phyloP scores from a whole-genome alignment of 1,139 yeast genomes.

The Saccharomycopsis hybrid region DNA sequence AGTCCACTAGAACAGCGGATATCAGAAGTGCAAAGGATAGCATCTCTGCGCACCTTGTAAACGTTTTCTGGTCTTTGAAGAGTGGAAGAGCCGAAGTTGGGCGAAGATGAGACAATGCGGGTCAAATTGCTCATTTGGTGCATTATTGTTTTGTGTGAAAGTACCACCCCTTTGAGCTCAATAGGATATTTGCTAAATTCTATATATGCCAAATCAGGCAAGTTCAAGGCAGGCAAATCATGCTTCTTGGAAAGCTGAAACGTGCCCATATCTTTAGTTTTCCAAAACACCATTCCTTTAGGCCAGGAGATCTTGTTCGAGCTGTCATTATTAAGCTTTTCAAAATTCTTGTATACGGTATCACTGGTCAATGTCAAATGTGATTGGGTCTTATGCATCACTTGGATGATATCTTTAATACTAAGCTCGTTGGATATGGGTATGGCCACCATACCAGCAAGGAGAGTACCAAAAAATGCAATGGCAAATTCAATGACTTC shows the following conservation, averaged over 20 bases:
- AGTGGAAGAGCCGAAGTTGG: slow-evolving; percentile 31
- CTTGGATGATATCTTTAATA: slow-evolving; percentile 59
- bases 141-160: slow-evolving; percentile 79
- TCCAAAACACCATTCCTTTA: slow-evolving; percentile 63
- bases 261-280: slow-evolving; percentile 81
- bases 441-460: slow-evolving; percentile 92
- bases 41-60: slow-evolving; percentile 30
- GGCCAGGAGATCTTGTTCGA: slow-evolving; percentile 45
- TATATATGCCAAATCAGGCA: slow-evolving; percentile 82
- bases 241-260: slow-evolving; percentile 52
- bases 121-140: slow-evolving; percentile 82
- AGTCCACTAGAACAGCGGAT: slow-evolving; percentile 84
- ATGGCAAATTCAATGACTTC: slow-evolving; percentile 83
- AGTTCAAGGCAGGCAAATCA: slow-evolving; percentile 59
- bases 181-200: slow-evolving; percentile 88
- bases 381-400: slow-evolving; percentile 68
- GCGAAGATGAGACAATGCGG: slow-evolving; percentile 59
- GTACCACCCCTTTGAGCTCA: slow-evolving; percentile 86
- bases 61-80: slow-evolving; percentile 34
- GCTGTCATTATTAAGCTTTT: slow-evolving; percentile 44
- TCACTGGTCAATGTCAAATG: slow-evolving; percentile 81
- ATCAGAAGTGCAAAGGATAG: slow-evolving; percentile 70
- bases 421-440: slow-evolving; percentile 78
- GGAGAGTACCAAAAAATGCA: slow-evolving; percentile 84
- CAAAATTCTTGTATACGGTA: slow-evolving; percentile 62